Base-by-base conservation (phyloP, 2,329 filamentous ascomycete genomes). In the Fusarium veterinarium region DNA sequence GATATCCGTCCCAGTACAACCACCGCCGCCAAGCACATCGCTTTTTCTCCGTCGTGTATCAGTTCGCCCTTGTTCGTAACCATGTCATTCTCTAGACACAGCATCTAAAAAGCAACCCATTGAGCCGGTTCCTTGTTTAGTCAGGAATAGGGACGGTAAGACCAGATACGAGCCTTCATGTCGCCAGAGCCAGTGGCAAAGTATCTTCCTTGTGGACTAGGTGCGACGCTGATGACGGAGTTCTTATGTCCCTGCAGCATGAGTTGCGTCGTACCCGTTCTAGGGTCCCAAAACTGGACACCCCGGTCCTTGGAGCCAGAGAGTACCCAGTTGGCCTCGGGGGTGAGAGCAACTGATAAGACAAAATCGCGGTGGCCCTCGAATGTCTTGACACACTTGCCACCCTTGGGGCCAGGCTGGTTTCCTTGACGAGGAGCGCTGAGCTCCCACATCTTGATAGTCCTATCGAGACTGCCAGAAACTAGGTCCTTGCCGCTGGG, bases 211-310 rank as follows among this genome's bases (percentile, higher is more conserved):
- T 90, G 91, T 20, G 96, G 96, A 82, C 95, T 97, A 28, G 96
- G 96, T 3, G 96, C 95, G 58, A 99, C 96, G 6, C 95, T 98
- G 78, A 98, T 98, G 77, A 99, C 96, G 16, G 94, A 97, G 84
- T 98, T 98, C 88, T 98, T 98, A 82, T 99, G 96, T 31, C 96
- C 96, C 83, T 98, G 96, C 70, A 99, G 89, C 96, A 98, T 98
- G 81, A 99, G 92, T 84, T 98, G 95, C 2, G 95, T 97, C 75
- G 93, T 92, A 40, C 95, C 96, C 25, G 95, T 98, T 77, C 92
- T 90, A 25, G 96, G 95, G 80, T 99, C 95, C 96, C 96, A 99
- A 87, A 99, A 98, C 81, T 98, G 96, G 28, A 99, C 96, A 53
- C 96, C 95, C 57, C 96, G 91, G 80, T 99, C 96, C 86, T 99